These are phyloP conservation scores for Penicillium arizonense DNA, from an alignment of 495 filamentous ascomycete species.

Conservation along the genomic window DNA sequence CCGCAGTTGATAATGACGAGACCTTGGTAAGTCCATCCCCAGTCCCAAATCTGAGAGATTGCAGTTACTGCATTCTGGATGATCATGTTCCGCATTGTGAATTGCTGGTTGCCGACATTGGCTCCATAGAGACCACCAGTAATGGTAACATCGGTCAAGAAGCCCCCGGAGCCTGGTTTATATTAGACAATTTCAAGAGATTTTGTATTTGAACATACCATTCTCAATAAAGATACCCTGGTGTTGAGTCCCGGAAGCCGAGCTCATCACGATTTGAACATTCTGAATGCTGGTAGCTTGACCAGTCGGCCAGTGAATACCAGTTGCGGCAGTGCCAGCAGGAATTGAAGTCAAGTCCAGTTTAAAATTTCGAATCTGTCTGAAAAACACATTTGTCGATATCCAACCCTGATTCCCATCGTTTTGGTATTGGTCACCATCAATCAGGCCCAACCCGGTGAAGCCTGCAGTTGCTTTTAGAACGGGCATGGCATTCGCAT, in stretches of 20 bases:
- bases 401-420: conserved; percentile 48
- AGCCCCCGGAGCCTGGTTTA: conserved; percentile 62
- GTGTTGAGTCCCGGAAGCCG: conserved; percentile 56
- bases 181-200: not conserved
- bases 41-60: conserved; percentile 59
- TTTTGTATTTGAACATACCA: conserved; percentile 43
- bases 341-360: conserved; percentile 68
- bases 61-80: conserved; percentile 64
- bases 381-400: conserved; percentile 71
- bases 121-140: conserved; percentile 68
- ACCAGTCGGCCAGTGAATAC: conserved; percentile 76
- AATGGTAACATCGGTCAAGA: conserved; percentile 62
- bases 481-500: conserved; percentile 60
- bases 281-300: conserved; percentile 79
- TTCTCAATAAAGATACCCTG: conserved; percentile 75
- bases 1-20: conserved; percentile 48
- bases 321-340: conserved; percentile 48
- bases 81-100: conserved; percentile 70
- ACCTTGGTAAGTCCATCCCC: conserved; percentile 57
- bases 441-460: conserved; percentile 62
- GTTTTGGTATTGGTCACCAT: conserved; percentile 60
- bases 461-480: conserved; percentile 66
- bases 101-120: conserved; percentile 76
- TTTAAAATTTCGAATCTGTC: conserved; percentile 75
- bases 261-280: conserved; percentile 69